Evolutionary conservation across 768 basidiomycete species (phyloP), one percentile per base, ranked within the genome.

Genomic region (Steccherinum ochraceum): DNA sequence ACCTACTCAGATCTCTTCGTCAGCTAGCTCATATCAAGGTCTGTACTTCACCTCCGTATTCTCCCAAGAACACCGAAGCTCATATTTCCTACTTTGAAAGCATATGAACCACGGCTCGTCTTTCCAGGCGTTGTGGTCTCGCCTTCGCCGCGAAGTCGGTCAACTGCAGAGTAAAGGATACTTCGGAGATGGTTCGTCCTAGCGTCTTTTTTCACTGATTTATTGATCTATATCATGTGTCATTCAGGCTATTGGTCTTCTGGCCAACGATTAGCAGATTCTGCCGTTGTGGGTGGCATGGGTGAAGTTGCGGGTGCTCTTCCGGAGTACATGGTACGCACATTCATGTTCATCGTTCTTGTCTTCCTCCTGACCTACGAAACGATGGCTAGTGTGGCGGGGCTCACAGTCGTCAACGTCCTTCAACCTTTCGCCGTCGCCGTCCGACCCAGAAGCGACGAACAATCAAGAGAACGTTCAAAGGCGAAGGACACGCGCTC

Each of bases 231-330:
- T n/a, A n/a, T n/a, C n/a, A n/a, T n/a, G n/a, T n/a, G n/a, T n/a
- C n/a, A n/a, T n/a, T n/a, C n/a, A n/a, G n/a, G 89, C 7, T 88
- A 84, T 60, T 92, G 88, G 87, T 91, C 89, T 13, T 80, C 84
- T 40, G 89, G 90, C 2, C 79, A 68, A 13, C 77, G 87, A 44
- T 72, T 92, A 12, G 71, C 72, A 1, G 88, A 92, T 64, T 86
- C 86, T 0, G 72, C 74, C 2, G 69, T 64, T 39, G 64, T 86
- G 19, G n/a, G n/a, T n/a, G n/a, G n/a, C n/a, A n/a, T n/a, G n/a
- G n/a, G n/a, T n/a, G n/a, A n/a, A n/a, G n/a, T n/a, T n/a, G n/a
- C n/a, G n/a, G n/a, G n/a, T n/a, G 84, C 84, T 45, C 70, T 89
- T 2, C 89, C 89, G 3, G 86, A 90, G 69, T 90, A 82, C 61